Evolutionary conservation across 2,329 filamentous ascomycete species (phyloP).

Genomic region (Hymenoscyphus scutula): DNA sequence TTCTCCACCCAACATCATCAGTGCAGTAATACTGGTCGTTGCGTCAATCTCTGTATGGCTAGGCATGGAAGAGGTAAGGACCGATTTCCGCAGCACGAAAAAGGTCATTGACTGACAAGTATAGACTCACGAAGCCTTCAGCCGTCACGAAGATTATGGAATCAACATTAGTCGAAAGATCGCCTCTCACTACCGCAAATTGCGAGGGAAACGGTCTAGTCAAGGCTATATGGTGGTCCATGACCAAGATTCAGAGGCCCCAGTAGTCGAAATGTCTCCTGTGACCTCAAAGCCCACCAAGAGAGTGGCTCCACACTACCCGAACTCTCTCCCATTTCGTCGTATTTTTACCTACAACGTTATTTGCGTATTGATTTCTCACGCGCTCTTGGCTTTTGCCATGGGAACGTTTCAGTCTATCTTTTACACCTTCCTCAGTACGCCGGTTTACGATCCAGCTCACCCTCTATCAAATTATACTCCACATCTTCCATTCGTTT

Average conservation of each 20-base stretch:
- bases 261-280: slow-evolving; percentile 16
- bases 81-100: neutral
- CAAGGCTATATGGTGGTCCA: slow-evolving; percentile 15
- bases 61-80: slow-evolving; percentile 37
- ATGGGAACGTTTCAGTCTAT: slow-evolving; percentile 60
- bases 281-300: slow-evolving; percentile 25
- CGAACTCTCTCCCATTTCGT: slow-evolving; percentile 47
- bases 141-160: slow-evolving; percentile 34
- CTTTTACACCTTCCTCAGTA: slow-evolving; percentile 62
- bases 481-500: slow-evolving; percentile 36
- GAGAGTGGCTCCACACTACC: slow-evolving; percentile 30
- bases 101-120: slow-evolving; percentile 12
- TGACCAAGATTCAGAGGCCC: slow-evolving; percentile 14
- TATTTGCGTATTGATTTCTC: slow-evolving; percentile 49
- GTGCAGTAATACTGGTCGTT: slow-evolving; percentile 37
- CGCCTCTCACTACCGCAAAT: slow-evolving; percentile 16
- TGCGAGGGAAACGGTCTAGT: slow-evolving; percentile 9
- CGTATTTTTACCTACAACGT: slow-evolving; percentile 35
- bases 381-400: slow-evolving; percentile 58
- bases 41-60: slow-evolving; percentile 38
- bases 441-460: slow-evolving; percentile 45
- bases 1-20: slow-evolving; percentile 43
- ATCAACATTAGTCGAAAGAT: slow-evolving; percentile 28
- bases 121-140: slow-evolving; percentile 40
- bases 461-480: slow-evolving; percentile 49